phyloP scores from a whole-genome alignment of 768 basidiomycete species.

The Kwoniella sp. region DNA sequence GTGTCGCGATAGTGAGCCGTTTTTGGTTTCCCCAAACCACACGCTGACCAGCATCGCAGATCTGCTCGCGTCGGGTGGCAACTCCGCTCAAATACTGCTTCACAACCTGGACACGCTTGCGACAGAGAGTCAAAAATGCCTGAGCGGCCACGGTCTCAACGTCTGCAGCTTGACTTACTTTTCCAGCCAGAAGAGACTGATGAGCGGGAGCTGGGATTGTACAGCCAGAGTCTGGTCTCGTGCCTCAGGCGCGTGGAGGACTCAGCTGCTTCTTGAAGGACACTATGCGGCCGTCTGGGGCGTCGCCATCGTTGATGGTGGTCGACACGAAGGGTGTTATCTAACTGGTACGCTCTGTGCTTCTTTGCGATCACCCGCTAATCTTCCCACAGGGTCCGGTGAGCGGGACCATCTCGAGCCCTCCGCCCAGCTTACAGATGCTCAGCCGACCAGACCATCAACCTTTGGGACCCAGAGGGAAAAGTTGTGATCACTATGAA shows the following conservation, averaged over 20 bases:
- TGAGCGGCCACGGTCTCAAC: constrained; percentile 36
- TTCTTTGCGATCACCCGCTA: neutral
- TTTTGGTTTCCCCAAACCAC: neutral
- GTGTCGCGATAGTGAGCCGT: constrained; percentile 6
- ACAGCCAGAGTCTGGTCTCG: constrained; percentile 44
- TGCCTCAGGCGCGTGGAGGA: constrained; percentile 14
- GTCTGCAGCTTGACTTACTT: constrained; percentile 34
- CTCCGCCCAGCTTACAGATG: neutral
- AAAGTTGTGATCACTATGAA: constrained; percentile 19
- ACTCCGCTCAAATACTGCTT: constrained; percentile 37
- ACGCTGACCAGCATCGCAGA: constrained; percentile 5
- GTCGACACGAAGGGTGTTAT: constrained; percentile 24
- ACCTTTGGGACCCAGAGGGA: constrained; percentile 30
- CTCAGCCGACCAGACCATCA: constrained; percentile 38
- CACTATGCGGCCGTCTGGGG: constrained; percentile 48
- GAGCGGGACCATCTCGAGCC: too few relatives aligned
- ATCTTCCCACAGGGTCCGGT: constrained; percentile 6
- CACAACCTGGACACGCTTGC: constrained; percentile 21
- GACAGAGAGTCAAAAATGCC: constrained; percentile 21
- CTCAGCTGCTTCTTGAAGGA: constrained; percentile 28
- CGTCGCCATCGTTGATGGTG: constrained; percentile 37
- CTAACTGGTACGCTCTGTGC: constrained; percentile 29
- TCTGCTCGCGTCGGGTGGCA: constrained; percentile 31
- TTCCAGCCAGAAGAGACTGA: constrained; percentile 20
- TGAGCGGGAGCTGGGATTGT: constrained; percentile 48